Base-by-base conservation (phyloP, 2,329 filamentous ascomycete genomes). In the Xylaria sp. region DNA sequence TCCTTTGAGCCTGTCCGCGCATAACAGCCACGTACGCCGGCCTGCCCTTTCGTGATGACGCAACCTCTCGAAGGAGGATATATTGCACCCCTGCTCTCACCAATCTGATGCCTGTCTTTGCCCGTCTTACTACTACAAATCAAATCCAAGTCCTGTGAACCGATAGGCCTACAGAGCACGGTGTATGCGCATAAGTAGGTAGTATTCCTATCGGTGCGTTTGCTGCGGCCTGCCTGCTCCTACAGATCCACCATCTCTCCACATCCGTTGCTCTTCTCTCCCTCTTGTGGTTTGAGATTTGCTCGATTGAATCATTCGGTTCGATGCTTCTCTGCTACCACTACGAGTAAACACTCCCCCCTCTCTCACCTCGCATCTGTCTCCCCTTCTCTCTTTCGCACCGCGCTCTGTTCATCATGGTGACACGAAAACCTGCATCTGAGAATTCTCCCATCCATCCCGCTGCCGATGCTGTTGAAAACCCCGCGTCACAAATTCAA, bases 401-500 rank as follows among this genome's bases (percentile, higher is more conserved):
- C 48, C 39, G 5, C 48, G 4, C 52, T 30, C 6, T 56, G 23
- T 58, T n/a, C 67, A 70, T 65, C 52, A 79, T 79, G 77, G 76
- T 79, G 49, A 69, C 73, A 60, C 74, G 75, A 63, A 78, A 78
- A 63, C 70, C 76, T 5, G 55, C 73, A 19, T 71, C 75, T 44
- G 65, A 69, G 16, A 67, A 19, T 6, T 9, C 50, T 39, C 49
- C 60, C 8, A 16, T 46, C 16, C 57, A 65, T 18, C 59, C 67
- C 54, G 67, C 71, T 11, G 16, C 37, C 60, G 64, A 71, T 30
- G 63, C 57, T 57, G 59, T 64, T 6, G 59, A 72, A 61, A 67
- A 63, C 54, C 67, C 68, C 55, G 11, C 11, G 4, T 3, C 8
- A 42, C 67, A 65, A 58, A 68, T 71, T 58, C 71, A 71, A 47